Evolutionary conservation across 495 filamentous ascomycete species (phyloP).

Genomic region (Tuber brumale): DNA sequence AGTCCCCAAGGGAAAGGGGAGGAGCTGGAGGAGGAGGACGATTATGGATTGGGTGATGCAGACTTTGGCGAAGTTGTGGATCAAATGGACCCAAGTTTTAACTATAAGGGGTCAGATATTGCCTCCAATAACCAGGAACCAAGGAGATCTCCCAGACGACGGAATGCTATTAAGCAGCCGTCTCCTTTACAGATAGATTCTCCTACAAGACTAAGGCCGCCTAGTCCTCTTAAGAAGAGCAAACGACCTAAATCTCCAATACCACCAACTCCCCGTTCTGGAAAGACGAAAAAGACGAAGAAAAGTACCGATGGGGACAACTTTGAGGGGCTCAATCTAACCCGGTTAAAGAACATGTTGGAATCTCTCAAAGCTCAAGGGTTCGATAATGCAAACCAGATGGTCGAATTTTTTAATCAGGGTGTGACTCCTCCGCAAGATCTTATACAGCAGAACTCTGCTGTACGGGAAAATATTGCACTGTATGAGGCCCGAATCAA

Average conservation of each 20-base stretch:
- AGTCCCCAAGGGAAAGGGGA: neutral
- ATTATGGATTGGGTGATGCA: constrained; percentile 15
- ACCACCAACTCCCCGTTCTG: constrained; percentile 11
- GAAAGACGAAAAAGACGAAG: constrained; percentile 21
- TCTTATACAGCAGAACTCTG: constrained; percentile 10
- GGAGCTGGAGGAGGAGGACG: constrained; percentile 25
- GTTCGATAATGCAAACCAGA: constrained; percentile 20
- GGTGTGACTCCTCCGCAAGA: constrained; percentile 16
- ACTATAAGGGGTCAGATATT: neutral
- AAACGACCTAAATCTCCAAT: constrained; percentile 11
- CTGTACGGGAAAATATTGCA: constrained; percentile 17
- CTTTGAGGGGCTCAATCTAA: neutral
- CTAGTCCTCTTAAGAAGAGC: constrained; percentile 1
- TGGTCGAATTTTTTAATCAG: constrained; percentile 21
- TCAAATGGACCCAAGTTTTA: constrained; percentile 8
- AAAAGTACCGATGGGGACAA: constrained; percentile 14
- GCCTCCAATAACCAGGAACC: neutral
- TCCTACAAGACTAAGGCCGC: constrained; percentile 22
- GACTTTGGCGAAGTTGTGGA: constrained; percentile 12
- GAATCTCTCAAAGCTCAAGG: constrained; percentile 15
- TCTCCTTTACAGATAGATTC: constrained; percentile 32
- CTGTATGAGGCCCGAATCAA: constrained; percentile 17
- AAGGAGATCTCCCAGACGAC: constrained; percentile 3
- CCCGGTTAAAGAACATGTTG: constrained; percentile 9
- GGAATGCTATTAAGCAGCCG: constrained; percentile 10